Evolutionary conservation across 2,329 filamentous ascomycete genomes (phyloP).

Genomic region (Elsinoe fawcettii): DNA sequence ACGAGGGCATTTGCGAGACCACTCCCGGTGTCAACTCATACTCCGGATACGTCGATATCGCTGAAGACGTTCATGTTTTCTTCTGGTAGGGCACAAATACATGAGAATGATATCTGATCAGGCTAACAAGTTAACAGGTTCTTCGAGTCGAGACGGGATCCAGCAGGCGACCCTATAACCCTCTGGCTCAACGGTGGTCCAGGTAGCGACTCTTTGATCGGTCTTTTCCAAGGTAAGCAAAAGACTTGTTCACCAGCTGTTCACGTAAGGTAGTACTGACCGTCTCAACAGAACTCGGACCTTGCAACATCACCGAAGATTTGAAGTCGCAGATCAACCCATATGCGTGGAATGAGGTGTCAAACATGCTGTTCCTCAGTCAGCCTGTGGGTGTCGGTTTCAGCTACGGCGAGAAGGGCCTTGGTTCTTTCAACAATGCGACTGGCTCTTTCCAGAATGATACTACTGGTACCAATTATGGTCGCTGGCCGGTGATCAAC

Average conservation of each 20-base stretch:
- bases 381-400: slow-evolving; percentile 54
- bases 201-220: slow-evolving; percentile 47
- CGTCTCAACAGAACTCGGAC: slow-evolving; percentile 29
- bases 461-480: slow-evolving; percentile 35
- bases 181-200: slow-evolving; percentile 57
- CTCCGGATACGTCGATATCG: slow-evolving; percentile 33
- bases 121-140: slow-evolving; percentile 30
- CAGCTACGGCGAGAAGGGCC: slow-evolving; percentile 37
- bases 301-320: slow-evolving; percentile 34
- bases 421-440: slow-evolving; percentile 36
- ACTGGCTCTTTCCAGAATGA: slow-evolving; percentile 42
- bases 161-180: slow-evolving; percentile 47
- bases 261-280: background rate
- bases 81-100: slow-evolving; percentile 41
- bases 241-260: background rate
- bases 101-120: background rate
- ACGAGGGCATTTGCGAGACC: slow-evolving; percentile 43
- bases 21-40: slow-evolving; percentile 46
- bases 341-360: slow-evolving; percentile 52
- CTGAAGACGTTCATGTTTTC: slow-evolving; percentile 38
- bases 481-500: slow-evolving; percentile 45
- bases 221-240: slow-evolving; percentile 43
- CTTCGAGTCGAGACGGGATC: slow-evolving; percentile 52
- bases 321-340: slow-evolving; percentile 41
- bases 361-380: slow-evolving; percentile 54